Base-by-base conservation (phyloP, 345 rosid genomes). In the Gossypium arboreum region DNA sequence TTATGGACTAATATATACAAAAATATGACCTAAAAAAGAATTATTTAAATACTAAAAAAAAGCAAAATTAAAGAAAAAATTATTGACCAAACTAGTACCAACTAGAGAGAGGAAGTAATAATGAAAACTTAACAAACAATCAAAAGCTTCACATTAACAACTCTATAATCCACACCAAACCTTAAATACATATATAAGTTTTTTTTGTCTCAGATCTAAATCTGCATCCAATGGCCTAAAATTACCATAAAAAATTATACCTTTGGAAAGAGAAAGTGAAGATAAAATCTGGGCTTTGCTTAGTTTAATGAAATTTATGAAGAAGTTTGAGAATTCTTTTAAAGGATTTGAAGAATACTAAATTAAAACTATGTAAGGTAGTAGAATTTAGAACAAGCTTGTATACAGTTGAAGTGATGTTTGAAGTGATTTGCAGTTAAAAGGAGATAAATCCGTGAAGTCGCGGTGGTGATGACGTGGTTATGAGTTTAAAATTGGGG, bases 71-170 rank as follows among this genome's bases (percentile, higher is more conserved):
- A 56, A 18, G 20, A 0, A 55, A 55, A 73, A 72, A 10, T 3
- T 9, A 22, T 55, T 70, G 57, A 80, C 73, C 83, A 78, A 79
- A 77, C 79, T n/a, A 61, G 61, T 18, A 79, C 81, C 86, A 83
- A 81, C 81, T 55, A 18, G 48, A 72, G 76, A 57, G 18, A 66
- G 51, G 20, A 48, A 48, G 59, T 12, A 57, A 12, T 1, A 43
- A 24, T 52, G 2, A 65, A 52, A 79, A 71, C 87, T 83, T 84
- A 67, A 74, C 27, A 56, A 78, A 68, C 83, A 84, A 64, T 50
- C 78, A 27, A 83, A 70, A 79, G 82, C 85, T 76, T 80, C 77
- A 48, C 75, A 65, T 24, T 70, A 83, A 78, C 79, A 66, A 75
- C 48, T 67, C 68, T 3, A 76, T 39, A 76, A 54, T 72, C 77